These are phyloP conservation scores for Lunasporangiospora selenospora DNA, from an alignment of 192 early-diverging fungal genomes.

Conservation along the genomic window DNA sequence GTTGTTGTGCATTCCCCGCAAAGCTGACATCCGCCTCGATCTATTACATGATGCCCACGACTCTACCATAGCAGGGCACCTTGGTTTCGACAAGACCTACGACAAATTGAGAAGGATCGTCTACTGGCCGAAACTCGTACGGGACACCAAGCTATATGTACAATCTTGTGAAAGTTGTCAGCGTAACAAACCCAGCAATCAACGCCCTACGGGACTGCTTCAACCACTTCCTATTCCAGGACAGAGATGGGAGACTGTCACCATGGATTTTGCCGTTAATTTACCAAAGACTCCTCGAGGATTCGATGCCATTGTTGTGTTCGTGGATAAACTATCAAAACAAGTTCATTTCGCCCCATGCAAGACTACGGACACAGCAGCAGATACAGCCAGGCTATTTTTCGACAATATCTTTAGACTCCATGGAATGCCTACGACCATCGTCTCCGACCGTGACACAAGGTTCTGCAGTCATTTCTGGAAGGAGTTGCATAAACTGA, in stretches of 20 bases:
- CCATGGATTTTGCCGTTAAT: constrained; percentile 48
- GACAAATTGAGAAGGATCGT: too few relatives aligned
- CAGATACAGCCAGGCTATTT: constrained; percentile 8
- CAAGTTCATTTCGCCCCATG: constrained; percentile 31
- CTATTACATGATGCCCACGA: not conserved
- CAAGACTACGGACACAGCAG: constrained; percentile 2
- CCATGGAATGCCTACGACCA: constrained; percentile 49
- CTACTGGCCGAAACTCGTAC: not conserved
- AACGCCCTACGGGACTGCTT: constrained; percentile 32
- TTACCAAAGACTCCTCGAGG: constrained; percentile 14
- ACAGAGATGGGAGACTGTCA: constrained; percentile 37
- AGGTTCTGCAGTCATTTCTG: constrained; percentile 55
- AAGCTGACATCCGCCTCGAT: not conserved
- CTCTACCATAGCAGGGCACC: not conserved
- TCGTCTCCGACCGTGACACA: constrained; percentile 56
- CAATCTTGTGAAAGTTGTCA: constrained; percentile 15
- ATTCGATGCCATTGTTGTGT: constrained; percentile 49
- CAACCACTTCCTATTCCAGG: constrained; percentile 23
- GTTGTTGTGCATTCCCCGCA: not conserved
- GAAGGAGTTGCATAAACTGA: constrained; percentile 16
- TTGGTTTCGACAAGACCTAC: not conserved
- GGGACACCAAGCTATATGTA: not conserved
- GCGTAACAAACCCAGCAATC: constrained; percentile 19
- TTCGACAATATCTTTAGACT: constrained; percentile 29
- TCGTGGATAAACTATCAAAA: constrained; percentile 55